A percentile compares a stretch with the other conserved stretches of the same genome.
phyloP scores from a whole-genome alignment of 2,329 filamentous ascomycete species.

The Sporothrix variecibatus region DNA sequence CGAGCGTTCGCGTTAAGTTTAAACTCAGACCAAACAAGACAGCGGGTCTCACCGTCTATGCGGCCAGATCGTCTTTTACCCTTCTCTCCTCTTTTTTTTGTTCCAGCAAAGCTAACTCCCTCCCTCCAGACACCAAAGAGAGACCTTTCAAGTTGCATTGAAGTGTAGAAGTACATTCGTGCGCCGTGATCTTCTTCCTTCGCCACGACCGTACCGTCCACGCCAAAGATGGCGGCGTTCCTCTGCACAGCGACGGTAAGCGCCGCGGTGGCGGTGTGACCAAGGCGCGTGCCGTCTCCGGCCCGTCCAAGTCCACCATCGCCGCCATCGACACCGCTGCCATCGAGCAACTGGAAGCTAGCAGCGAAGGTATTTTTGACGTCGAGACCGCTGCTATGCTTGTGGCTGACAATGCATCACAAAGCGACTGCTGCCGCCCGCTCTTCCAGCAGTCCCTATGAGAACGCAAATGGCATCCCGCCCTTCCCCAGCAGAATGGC shows the following conservation, averaged over 20 bases:
- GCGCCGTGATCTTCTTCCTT: slow-evolving; percentile 91
- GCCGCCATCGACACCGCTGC: slow-evolving; percentile 76
- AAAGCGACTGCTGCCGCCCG: slow-evolving; percentile 78
- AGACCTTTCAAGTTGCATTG: slow-evolving; percentile 98
- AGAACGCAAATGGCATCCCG: slow-evolving; percentile 59
- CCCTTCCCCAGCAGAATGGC: slow-evolving; percentile 71
- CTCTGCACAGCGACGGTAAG: slow-evolving; percentile 92
- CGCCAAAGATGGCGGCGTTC: slow-evolving; percentile 93
- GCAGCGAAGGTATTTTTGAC: slow-evolving; percentile 88
- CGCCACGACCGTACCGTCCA: slow-evolving; percentile 98
- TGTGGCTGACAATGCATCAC: slow-evolving; percentile 95
- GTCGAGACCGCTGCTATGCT: slow-evolving; percentile 98
- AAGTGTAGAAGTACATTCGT: slow-evolving; percentile 99
- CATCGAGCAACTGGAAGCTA: slow-evolving; percentile 89
- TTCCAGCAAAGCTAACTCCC: neutral
- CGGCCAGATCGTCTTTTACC: neutral
- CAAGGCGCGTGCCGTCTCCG: slow-evolving; percentile 64
- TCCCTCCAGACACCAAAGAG: slow-evolving; percentile 84
- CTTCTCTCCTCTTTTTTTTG: neutral
- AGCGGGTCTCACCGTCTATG: too few relatives aligned
- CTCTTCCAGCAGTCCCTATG: slow-evolving; percentile 53
- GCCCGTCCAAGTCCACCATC: slow-evolving; percentile 74
- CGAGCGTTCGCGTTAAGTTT: slow-evolving; percentile 95
- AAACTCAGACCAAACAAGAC: neutral
- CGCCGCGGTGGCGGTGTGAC: slow-evolving; percentile 66